These are phyloP conservation scores for Lophiostoma macrostomum DNA, from an alignment of 495 filamentous ascomycete species.

Conservation along the genomic window DNA sequence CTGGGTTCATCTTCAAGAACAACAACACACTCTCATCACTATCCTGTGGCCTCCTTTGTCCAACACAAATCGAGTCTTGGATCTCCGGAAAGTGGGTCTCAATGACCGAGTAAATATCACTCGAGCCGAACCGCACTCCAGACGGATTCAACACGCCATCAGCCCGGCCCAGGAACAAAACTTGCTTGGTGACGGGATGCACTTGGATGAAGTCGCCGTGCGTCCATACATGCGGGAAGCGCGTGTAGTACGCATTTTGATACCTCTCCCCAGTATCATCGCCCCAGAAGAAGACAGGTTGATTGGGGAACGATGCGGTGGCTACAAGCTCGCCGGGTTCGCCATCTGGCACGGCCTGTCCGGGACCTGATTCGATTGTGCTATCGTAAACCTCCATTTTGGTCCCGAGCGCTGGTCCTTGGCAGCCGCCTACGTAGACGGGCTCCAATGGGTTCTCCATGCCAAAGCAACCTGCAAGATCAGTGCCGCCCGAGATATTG, in stretches of 20 bases:
- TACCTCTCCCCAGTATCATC: constrained; percentile 56
- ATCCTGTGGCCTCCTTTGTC: constrained; percentile 66
- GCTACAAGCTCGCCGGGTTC: constrained; percentile 72
- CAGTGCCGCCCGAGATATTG: constrained; percentile 77
- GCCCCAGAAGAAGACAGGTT: constrained; percentile 71
- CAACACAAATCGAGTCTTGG: constrained; percentile 69
- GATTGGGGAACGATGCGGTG: constrained; percentile 65
- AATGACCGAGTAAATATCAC: constrained; percentile 74
- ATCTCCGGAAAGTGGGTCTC: constrained; percentile 64
- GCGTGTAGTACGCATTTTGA: constrained; percentile 67
- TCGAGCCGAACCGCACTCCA: constrained; percentile 82
- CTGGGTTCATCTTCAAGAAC: constrained; percentile 69
- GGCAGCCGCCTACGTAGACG: constrained; percentile 68
- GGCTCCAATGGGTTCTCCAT: constrained; percentile 66
- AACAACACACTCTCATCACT: constrained; percentile 71
- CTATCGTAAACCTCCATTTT: constrained; percentile 65
- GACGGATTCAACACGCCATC: constrained; percentile 88
- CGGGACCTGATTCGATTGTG: constrained; percentile 52
- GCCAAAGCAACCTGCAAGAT: constrained; percentile 71
- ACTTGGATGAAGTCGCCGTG: constrained; percentile 75
- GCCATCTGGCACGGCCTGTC: constrained; percentile 55
- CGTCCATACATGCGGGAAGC: constrained; percentile 72
- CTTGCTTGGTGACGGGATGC: constrained; percentile 62
- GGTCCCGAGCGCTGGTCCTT: constrained; percentile 61
- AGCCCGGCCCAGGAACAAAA: constrained; percentile 74